These are phyloP conservation scores for Ensete glaucum DNA, from an alignment of 176 grass and related monocot species.

Conservation along the genomic window DNA sequence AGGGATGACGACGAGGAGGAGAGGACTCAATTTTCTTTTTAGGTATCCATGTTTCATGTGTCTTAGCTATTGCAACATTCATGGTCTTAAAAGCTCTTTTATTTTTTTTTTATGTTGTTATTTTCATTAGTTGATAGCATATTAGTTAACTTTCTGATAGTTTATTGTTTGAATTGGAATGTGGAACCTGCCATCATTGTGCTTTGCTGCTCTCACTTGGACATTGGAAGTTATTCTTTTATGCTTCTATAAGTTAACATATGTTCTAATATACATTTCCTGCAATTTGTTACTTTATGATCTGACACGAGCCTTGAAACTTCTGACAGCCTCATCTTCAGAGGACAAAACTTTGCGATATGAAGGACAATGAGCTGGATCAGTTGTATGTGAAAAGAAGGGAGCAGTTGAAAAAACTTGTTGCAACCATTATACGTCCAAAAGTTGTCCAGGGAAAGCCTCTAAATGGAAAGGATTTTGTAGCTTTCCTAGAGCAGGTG, in stretches of 20 bases:
- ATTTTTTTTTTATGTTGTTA: no score
- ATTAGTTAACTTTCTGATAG: no score
- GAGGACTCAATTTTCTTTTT: no score
- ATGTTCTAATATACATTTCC: not conserved
- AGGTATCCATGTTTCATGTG: no score
- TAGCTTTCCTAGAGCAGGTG: conserved; percentile 76
- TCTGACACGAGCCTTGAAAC: not conserved
- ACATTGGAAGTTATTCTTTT: not conserved
- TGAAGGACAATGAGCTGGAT: conserved; percentile 67
- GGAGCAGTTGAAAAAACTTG: conserved; percentile 67
- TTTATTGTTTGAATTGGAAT: no score
- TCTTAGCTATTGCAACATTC: no score
- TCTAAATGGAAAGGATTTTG: conserved; percentile 84
- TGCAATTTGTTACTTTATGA: not conserved
- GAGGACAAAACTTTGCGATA: conserved; percentile 90
- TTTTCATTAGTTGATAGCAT: no score
- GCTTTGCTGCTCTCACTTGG: no score
- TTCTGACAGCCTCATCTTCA: conserved; percentile 83
- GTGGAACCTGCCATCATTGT: no score
- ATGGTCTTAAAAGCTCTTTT: no score
- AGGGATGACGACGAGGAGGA: no score
- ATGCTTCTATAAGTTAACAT: not conserved
- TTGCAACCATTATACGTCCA: conserved; percentile 63
- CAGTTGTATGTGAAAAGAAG: conserved; percentile 63
- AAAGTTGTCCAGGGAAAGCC: conserved; percentile 81